These are phyloP conservation scores for Vitis labrusca DNA, from an alignment of 164 flowering plant species.

Conservation along the genomic window DNA sequence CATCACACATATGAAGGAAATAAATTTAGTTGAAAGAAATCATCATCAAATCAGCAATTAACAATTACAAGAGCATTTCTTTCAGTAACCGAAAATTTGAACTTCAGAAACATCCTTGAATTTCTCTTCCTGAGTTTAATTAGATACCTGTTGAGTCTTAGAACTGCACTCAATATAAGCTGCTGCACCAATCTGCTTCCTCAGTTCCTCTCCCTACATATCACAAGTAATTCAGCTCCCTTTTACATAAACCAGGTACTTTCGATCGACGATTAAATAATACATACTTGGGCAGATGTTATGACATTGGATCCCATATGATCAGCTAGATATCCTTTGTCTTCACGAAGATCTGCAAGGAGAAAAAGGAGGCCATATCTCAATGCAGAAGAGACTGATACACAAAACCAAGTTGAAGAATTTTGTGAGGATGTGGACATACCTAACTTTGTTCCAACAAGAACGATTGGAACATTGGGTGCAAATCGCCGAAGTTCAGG, in stretches of 20 bases:
- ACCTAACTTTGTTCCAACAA: constrained; percentile 98
- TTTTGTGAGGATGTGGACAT: constrained; percentile 1
- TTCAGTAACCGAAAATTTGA: neutral
- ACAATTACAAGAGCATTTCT: too few relatives aligned
- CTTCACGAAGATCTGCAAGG: constrained; percentile 83
- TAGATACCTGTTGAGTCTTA: constrained; percentile 90
- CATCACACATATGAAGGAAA: neutral
- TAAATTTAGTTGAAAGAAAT: neutral
- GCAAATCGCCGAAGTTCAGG: constrained; percentile 97
- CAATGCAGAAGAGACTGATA: neutral
- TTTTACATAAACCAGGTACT: neutral
- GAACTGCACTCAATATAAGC: constrained; percentile 98
- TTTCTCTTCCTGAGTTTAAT: neutral
- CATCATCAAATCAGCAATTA: neutral
- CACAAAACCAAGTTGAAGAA: neutral
- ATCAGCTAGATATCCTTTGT: constrained; percentile 70
- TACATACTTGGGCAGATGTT: constrained; percentile 73
- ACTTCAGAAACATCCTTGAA: neutral
- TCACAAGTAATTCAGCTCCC: constrained; percentile 4
- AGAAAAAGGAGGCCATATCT: neutral
- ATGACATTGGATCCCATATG: constrained; percentile 66
- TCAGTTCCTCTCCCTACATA: constrained; percentile 83
- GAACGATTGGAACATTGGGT: constrained; percentile 93
- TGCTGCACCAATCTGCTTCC: constrained; percentile 98
- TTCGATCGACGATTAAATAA: neutral